phyloP scores from a whole-genome alignment of 2,329 filamentous ascomycete species.

The Colletotrichum kahawae region DNA sequence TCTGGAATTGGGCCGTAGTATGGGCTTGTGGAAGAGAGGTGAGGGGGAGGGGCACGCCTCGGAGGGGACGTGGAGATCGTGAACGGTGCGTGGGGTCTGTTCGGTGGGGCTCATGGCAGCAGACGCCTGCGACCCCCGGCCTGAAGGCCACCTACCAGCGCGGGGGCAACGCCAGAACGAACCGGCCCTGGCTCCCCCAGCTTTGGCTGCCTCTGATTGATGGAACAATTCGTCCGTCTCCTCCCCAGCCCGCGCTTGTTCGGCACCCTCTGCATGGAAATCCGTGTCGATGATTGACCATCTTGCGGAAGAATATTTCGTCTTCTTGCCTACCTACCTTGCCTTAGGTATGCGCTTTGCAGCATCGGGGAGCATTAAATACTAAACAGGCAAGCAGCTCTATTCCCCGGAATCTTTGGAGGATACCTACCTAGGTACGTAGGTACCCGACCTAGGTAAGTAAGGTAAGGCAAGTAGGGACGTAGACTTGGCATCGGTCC shows the following conservation, averaged over 20 bases:
- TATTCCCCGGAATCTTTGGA: neutral
- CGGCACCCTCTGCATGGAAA: neutral
- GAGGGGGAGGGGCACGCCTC: constrained; percentile 20
- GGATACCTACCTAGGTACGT: neutral
- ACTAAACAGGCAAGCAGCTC: neutral
- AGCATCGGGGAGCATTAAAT: neutral
- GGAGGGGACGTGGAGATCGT: neutral
- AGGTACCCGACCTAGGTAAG: neutral
- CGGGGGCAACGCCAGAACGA: neutral
- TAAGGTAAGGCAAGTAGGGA: neutral
- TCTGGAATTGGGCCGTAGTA: constrained; percentile 1
- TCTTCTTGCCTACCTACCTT: neutral
- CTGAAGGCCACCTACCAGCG: constrained; percentile 9
- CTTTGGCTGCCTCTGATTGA: constrained; percentile 29
- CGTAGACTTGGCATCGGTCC: neutral
- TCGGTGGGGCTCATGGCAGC: constrained; percentile 11
- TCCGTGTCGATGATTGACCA: neutral
- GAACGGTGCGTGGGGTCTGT: neutral
- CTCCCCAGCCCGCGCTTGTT: neutral
- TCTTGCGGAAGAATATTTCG: neutral
- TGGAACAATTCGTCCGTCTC: constrained; percentile 31
- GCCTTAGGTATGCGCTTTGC: too few species aligned
- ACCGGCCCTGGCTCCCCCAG: constrained; percentile 2
- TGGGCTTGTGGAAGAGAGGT: constrained; percentile 3
- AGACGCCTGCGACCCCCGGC: neutral